Conservation (phyloP, 2,329 filamentous ascomycete genomes). For the Calonectria pteridis region DNA sequence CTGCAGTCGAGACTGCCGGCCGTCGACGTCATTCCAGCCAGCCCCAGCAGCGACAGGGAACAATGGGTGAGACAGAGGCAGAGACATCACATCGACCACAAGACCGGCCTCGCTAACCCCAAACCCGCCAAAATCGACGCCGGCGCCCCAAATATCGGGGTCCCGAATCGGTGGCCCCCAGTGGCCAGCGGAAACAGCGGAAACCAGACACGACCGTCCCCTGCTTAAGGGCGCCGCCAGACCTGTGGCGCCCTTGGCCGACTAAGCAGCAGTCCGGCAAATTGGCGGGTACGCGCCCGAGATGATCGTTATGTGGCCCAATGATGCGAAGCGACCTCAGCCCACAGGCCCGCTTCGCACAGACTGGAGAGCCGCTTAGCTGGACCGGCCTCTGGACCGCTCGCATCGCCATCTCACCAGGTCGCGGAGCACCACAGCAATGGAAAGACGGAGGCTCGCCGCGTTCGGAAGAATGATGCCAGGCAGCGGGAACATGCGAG, state of each 20-base stretch:
- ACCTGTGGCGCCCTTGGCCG: constrained; percentile 14
- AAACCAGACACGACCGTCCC: not conserved
- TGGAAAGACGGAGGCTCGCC: not conserved
- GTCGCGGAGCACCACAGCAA: not conserved
- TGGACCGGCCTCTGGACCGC: not conserved
- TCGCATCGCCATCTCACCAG: not conserved
- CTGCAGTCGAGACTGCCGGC: not conserved
- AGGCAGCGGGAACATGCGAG: not conserved
- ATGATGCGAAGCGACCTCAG: not conserved
- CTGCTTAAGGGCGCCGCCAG: constrained; percentile 21
- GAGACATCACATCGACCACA: not conserved
- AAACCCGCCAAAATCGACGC: not conserved
- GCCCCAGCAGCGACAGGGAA: not conserved
- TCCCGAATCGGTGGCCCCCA: not conserved
- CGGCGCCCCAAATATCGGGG: not conserved
- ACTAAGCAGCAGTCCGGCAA: not conserved
- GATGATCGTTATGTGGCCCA: constrained; percentile 24
- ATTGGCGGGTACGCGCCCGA: constrained; percentile 14
- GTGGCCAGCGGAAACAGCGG: not conserved
- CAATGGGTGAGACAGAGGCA: not conserved
- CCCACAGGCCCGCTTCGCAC: not conserved
- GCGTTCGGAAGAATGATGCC: not conserved
- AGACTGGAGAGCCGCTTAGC: constrained; percentile 12
- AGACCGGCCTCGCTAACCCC: not conserved
- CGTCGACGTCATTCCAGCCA: not conserved